Evolutionary conservation across 495 filamentous ascomycete genomes (phyloP), one percentile per base, ranked within the genome.

Genomic region (Thozetella sp.): DNA sequence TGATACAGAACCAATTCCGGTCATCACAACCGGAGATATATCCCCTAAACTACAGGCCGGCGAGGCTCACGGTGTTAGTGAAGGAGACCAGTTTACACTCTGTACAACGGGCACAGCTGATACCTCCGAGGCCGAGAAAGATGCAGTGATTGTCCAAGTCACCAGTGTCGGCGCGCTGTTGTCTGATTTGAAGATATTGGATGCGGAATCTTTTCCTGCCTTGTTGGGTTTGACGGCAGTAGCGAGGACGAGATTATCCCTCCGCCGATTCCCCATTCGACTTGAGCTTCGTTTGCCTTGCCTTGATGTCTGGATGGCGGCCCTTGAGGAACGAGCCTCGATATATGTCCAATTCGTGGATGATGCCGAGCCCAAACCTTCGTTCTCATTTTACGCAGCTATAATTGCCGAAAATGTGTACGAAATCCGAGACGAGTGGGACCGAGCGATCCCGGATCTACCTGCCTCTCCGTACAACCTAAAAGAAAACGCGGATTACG

Each of bases 401-500:
- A n/a, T 59, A 26, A 43, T 37, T 20, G 25, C 17, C 23, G 37
- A 53, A 20, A 40, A 40, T 19, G 10, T 22, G 4, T 59, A 59
- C 50, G 56, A 59, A 53, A 59, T 58, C 25, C 45, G n/a, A 53
- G 48, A 45, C 26, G n/a, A 54, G 2, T 24, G 25, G 3, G n/a
- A 19, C 12, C n/a, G 53, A n/a, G 37, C 4, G 19, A 22, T 59
- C 48, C 1, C 40, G 43, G 51, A 57, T 24, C 45, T 57, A 0
- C 55, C 40, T 17, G 22, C 43, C 15, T 30, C 34, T n/a, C 43
- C 34, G 3, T 11, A 11, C 43, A 57, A 20, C 6, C 2, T 12
- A 22, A 30, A 22, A 54, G 3, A 54, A 22, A 57, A 20, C 30
- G 22, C 24, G 22, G 1, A 12, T 40, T 25, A 26, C n/a, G 24